These are phyloP conservation scores for Xylaria grammica DNA, from an alignment of 495 filamentous ascomycete species.

Conservation along the genomic window DNA sequence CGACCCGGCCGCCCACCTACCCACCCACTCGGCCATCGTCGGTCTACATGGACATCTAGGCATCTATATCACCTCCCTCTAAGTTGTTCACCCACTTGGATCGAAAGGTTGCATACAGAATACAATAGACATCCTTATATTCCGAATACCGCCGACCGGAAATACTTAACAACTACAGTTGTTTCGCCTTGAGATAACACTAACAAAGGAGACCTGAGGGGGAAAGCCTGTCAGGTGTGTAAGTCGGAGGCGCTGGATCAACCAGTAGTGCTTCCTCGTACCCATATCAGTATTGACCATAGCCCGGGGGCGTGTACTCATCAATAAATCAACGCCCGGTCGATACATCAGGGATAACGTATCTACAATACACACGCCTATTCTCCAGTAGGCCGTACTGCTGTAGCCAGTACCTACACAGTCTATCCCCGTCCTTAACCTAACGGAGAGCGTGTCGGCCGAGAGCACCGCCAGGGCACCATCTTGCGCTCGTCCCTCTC, in stretches of 20 bases:
- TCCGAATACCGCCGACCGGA: conserved; percentile 9
- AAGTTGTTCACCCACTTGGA: neutral
- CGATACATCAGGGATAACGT: conserved; percentile 11
- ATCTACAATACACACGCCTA: conserved; percentile 11
- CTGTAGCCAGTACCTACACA: conserved; percentile 16
- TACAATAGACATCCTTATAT: conserved; percentile 7
- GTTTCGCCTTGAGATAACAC: conserved; percentile 20
- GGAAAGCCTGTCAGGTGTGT: conserved; percentile 27
- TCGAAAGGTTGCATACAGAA: neutral
- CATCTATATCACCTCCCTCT: neutral
- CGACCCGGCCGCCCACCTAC: conserved; percentile 1
- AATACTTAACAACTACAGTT: neutral
- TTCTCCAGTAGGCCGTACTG: neutral
- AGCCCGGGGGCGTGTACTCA: conserved; percentile 29
- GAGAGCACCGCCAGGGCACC: conserved; percentile 3
- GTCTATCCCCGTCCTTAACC: neutral
- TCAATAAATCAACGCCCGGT: conserved; percentile 10
- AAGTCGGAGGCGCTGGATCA: conserved; percentile 29
- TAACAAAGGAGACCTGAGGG: conserved; percentile 32
- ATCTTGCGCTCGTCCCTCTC: neutral
- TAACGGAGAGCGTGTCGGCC: conserved; percentile 17
- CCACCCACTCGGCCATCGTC: neutral
- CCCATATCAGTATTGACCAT: conserved; percentile 1
- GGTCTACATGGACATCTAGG: neutral
- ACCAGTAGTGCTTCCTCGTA: conserved; percentile 25